Evolutionary conservation across 2,329 filamentous ascomycete species (phyloP), one percentile per base, ranked within the genome.

Genomic region (Exophiala dermatitidis): DNA sequence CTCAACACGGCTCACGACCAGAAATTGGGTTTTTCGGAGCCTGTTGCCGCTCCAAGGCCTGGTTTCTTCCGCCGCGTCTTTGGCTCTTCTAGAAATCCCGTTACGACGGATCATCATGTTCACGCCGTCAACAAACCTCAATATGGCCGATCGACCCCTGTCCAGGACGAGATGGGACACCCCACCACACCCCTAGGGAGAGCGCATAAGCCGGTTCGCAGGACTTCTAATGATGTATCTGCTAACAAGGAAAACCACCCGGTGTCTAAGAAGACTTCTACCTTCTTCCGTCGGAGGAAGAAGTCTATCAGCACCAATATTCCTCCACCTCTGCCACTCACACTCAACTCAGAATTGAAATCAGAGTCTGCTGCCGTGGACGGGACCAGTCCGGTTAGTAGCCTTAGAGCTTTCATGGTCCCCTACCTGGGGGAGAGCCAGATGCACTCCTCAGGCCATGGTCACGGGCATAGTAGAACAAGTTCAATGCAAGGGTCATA

Each of bases 41-140:
- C 51, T 12, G 33, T 44, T 5, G 26, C 51, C 10, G 50, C 40
- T 10, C 43, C 58, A 4, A 82, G 83, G 53, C 87, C 81, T 5
- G 90, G 93, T 19, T 97, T 98, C 74, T 97, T 97, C 74, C 83
- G 89, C 63, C 83, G 91, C 59, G 87, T 97, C 37, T 97, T 97
- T 73, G 88, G 86, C 37, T 86, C 84, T 6, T 82, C 86, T 34
- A 86, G 79, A 66, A 78, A 71, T 67, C 65, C 58, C 63, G 64
- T 51, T 62, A 54, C 50, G 56, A 52, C 53, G 19, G 57, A 61
- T 50, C 32, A n/a, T 41, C 26, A 53, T 9, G 26, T 31, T 29
- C 45, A 52, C 47, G 26, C 66, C 66, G 48, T 50, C 51, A 53
- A 43, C 31, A 53, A 54, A 55, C 44, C 38, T 54, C 54, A 49